Evolutionary conservation across 2,329 filamentous ascomycete species (phyloP).

Genomic region (Magnaporthiopsis rhizophila): DNA sequence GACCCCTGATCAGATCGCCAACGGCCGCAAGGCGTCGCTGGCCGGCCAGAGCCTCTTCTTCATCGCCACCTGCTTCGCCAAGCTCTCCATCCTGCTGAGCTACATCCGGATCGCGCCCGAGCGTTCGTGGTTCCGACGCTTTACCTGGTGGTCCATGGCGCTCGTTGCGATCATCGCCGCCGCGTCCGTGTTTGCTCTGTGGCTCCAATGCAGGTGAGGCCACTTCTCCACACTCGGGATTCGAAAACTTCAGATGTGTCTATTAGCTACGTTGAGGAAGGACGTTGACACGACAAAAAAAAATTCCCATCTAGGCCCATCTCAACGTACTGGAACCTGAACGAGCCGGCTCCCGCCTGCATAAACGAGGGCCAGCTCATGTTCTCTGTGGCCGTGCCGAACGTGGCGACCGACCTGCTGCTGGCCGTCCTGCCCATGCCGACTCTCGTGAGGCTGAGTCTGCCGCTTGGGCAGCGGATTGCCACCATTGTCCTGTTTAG

Average conservation of each 20-base stretch:
- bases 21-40: conserved; percentile 22
- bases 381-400: conserved; percentile 23
- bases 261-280: too few relatives aligned
- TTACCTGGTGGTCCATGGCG: conserved; percentile 21
- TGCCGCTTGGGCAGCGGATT: conserved; percentile 25
- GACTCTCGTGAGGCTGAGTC: conserved; percentile 22
- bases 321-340: conserved; percentile 22
- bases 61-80: conserved; percentile 32
- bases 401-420: conserved; percentile 24
- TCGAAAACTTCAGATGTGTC: too few relatives aligned
- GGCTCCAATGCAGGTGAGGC: conserved; percentile 25
- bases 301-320: conserved; percentile 12
- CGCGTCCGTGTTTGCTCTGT: conserved; percentile 27
- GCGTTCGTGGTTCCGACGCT: conserved; percentile 23
- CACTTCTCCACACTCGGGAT: not conserved
- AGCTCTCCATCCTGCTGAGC: conserved; percentile 31
- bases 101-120: conserved; percentile 31
- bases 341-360: conserved; percentile 16
- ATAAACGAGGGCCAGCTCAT: conserved; percentile 20
- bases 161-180: conserved; percentile 21
- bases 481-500: conserved; percentile 28
- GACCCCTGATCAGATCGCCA: not conserved
- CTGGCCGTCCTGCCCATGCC: conserved; percentile 30
- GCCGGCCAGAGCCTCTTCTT: conserved; percentile 31
- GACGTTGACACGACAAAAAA: not conserved